Conservation (phyloP, 805 yeast genomes). For the Lachancea sp. region DNA sequence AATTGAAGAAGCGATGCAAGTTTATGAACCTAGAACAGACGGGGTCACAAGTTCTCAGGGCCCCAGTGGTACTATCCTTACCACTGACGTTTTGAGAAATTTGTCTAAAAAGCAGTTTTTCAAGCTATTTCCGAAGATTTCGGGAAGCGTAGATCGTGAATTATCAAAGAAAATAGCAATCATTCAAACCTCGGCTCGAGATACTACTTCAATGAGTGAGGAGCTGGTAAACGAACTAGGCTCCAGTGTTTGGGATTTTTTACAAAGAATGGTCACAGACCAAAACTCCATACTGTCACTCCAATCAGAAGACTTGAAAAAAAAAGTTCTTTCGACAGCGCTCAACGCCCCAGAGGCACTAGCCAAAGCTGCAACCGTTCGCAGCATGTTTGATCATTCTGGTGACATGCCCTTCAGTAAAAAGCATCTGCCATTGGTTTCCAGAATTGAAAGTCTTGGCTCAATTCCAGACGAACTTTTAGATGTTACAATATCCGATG, state of each 20-base stretch:
- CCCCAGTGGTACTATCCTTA: neutral
- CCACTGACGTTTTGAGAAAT: constrained; percentile 5
- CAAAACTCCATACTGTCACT: constrained; percentile 4
- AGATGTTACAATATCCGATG: constrained; percentile 2
- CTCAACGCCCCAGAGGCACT: constrained; percentile 8
- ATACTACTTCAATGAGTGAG: constrained; percentile 5
- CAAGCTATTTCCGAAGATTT: constrained; percentile 7
- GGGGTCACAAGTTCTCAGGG: neutral
- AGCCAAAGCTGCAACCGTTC: constrained; percentile 8
- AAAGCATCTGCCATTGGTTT: constrained; percentile 7
- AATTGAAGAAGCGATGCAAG: constrained; percentile 6
- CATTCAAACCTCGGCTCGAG: constrained; percentile 1
- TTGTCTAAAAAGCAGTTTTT: constrained; percentile 9
- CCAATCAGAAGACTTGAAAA: constrained; percentile 8
- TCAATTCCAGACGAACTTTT: constrained; percentile 6
- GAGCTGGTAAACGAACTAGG: constrained; percentile 5
- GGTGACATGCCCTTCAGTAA: constrained; percentile 6
- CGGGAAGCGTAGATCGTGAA: constrained; percentile 6
- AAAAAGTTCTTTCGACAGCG: constrained; percentile 4
- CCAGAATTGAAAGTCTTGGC: constrained; percentile 8
- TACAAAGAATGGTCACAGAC: constrained; percentile 8
- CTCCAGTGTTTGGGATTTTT: constrained; percentile 8
- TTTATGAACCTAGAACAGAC: neutral
- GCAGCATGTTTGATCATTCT: constrained; percentile 7
- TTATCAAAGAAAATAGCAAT: constrained; percentile 1